A percentile compares a stretch with the other conserved stretches of the same genome.
Evolutionary conservation across 148 eudicot species (phyloP).

Genomic region (Heliamphora exappendiculata): DNA sequence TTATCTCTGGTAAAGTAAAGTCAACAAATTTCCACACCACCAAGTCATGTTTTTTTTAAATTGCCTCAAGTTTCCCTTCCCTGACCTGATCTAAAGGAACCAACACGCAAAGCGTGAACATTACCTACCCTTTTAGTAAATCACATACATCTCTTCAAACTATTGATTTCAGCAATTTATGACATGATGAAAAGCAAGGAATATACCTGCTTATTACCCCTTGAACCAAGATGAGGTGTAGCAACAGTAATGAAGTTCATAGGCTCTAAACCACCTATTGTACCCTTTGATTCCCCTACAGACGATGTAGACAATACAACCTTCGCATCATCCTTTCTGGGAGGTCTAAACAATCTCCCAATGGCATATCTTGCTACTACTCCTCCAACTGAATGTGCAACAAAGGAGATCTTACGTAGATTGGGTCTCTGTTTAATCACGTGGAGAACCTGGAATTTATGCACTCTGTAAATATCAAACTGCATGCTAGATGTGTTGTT

Average conservation of each 20-base stretch:
- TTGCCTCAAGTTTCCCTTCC: neutral
- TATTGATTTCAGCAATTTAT: neutral
- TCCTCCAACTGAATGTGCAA: constrained; percentile 97
- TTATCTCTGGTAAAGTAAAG: neutral
- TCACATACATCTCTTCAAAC: neutral
- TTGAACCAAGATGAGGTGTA: constrained; percentile 98
- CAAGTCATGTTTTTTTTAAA: neutral
- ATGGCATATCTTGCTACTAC: constrained; percentile 91
- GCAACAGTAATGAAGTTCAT: constrained; percentile 88
- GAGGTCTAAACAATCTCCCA: constrained; percentile 60
- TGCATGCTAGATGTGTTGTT: constrained; percentile 5
- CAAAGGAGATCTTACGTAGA: constrained; percentile 74
- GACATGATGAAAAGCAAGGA: neutral
- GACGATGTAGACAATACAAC: constrained; percentile 21
- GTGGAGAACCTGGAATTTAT: constrained; percentile 63
- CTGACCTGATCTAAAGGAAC: too few relatives aligned
- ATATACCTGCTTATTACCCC: constrained; percentile 83
- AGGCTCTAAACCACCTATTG: constrained; percentile 79
- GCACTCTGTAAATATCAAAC: constrained; percentile 9
- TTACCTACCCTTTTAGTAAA: neutral
- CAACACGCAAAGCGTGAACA: neutral
- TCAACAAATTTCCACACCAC: constrained; percentile 1
- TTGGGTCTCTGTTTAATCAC: constrained; percentile 52
- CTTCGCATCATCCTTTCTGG: constrained; percentile 16
- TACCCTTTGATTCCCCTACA: constrained; percentile 42